These are phyloP conservation scores for Phytophthora pistaciae DNA, from an alignment of 352 stramenopile species.

Conservation along the genomic window DNA sequence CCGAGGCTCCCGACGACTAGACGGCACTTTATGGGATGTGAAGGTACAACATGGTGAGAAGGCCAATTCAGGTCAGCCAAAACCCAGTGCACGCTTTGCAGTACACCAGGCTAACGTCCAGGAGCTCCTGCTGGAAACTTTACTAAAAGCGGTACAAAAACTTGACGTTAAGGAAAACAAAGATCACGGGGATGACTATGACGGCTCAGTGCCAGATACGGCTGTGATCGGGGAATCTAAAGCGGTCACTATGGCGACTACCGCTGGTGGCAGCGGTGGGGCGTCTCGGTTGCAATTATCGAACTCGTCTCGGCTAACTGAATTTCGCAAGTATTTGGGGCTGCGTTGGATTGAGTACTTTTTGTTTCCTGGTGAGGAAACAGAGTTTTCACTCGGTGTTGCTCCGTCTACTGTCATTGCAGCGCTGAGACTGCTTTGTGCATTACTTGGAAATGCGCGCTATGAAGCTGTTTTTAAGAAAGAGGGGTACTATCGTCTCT, in stretches of 20 bases:
- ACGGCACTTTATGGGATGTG: constrained; percentile 10
- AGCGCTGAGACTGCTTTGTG: constrained; percentile 58
- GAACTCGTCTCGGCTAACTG: constrained; percentile 50
- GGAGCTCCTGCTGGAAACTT: constrained; percentile 67
- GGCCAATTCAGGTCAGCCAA: neutral
- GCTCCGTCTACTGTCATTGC: constrained; percentile 61
- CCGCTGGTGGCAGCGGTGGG: constrained; percentile 11
- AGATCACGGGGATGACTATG: constrained; percentile 45
- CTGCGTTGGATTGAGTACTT: constrained; percentile 77
- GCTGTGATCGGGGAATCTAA: constrained; percentile 2
- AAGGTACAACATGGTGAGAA: constrained; percentile 10
- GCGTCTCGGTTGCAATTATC: constrained; percentile 58
- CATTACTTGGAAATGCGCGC: constrained; percentile 47
- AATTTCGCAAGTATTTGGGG: constrained; percentile 68
- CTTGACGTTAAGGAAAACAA: constrained; percentile 76
- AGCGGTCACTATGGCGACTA: constrained; percentile 8
- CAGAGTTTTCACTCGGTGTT: constrained; percentile 43
- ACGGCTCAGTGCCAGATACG: constrained; percentile 11
- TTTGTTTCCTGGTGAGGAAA: constrained; percentile 49
- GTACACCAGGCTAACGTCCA: constrained; percentile 58
- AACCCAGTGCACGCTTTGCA: constrained; percentile 16
- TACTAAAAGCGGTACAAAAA: constrained; percentile 78
- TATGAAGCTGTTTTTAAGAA: constrained; percentile 72
- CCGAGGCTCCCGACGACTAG: constrained; percentile 34
- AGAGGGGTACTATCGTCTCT: constrained; percentile 75